Conservation (phyloP, 2,329 filamentous ascomycete species). For the Septoria linicola region DNA sequence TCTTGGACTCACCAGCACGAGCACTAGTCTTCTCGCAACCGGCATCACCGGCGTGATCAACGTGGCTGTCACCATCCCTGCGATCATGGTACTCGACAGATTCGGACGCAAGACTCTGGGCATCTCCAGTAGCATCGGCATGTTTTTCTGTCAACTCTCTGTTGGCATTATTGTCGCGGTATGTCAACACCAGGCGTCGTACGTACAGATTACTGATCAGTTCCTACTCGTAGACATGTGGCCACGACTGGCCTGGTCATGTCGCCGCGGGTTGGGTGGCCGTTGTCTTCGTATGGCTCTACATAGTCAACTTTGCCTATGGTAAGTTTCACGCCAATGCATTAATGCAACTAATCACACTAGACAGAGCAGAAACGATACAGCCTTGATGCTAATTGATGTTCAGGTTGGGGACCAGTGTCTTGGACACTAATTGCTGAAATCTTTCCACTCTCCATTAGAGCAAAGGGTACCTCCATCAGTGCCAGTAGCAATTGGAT, state of each 20-base stretch:
- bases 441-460: conserved; percentile 3
- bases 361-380: too few relatives aligned
- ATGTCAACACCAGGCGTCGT: too few relatives aligned
- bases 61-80: conserved; percentile 64
- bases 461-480: conserved; percentile 1
- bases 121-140: conserved; percentile 61
- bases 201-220: too few relatives aligned
- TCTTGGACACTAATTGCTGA: conserved; percentile 1
- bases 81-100: conserved; percentile 63
- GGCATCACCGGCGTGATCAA: conserved; percentile 68
- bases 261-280: conserved; percentile 2
- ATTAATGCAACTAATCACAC: too few relatives aligned
- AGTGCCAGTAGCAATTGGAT: too few relatives aligned
- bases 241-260: neutral
- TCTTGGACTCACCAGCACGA: conserved; percentile 46
- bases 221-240: too few relatives aligned
- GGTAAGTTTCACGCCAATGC: too few relatives aligned
- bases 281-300: conserved; percentile 5
- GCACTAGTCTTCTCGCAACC: conserved; percentile 60
- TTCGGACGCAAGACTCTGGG: conserved; percentile 63
- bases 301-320: conserved; percentile 5
- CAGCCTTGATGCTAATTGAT: neutral
- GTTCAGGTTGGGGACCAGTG: neutral
- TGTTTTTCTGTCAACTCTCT: conserved; percentile 5
- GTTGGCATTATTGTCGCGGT: conserved; percentile 1